phyloP scores from a whole-genome alignment of 148 eudicot species.

The Cornus kousa region DNA sequence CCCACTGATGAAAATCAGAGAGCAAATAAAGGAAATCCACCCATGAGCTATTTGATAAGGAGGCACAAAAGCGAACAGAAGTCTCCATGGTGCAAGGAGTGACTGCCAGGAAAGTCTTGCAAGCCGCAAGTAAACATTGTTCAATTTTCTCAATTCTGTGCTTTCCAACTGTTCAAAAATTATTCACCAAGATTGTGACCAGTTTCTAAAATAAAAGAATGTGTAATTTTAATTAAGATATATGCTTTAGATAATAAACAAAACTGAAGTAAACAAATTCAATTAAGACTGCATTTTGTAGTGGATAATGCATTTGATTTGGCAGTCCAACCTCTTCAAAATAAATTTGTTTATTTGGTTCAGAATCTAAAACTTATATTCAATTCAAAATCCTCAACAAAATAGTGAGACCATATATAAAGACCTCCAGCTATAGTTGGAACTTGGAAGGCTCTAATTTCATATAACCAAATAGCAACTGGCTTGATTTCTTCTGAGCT shows the following conservation, averaged over 20 bases:
- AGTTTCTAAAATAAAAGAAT: background rate
- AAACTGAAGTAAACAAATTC: too few species aligned
- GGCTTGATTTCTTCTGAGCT: too few species aligned
- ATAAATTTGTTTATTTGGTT: too few species aligned
- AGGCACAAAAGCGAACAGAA: slow-evolving; percentile 79
- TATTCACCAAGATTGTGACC: background rate
- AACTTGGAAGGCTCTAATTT: too few species aligned
- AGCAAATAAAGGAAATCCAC: slow-evolving; percentile 84
- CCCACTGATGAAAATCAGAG: slow-evolving; percentile 71
- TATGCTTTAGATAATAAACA: background rate
- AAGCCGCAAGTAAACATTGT: slow-evolving; percentile 20
- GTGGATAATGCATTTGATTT: too few species aligned
- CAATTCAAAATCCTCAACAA: too few species aligned
- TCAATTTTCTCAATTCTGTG: slow-evolving; percentile 36
- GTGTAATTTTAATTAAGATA: background rate
- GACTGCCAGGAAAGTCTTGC: slow-evolving; percentile 52
- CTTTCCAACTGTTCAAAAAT: slow-evolving; percentile 52
- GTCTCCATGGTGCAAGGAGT: slow-evolving; percentile 69
- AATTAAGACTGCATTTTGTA: background rate
- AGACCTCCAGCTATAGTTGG: too few species aligned
- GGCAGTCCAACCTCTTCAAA: too few species aligned
- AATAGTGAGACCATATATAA: too few species aligned
- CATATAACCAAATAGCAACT: too few species aligned
- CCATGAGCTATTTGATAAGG: slow-evolving; percentile 81
- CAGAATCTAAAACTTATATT: too few species aligned